phyloP scores from a whole-genome alignment of 768 basidiomycete species.

The Kwoniella pini region DNA sequence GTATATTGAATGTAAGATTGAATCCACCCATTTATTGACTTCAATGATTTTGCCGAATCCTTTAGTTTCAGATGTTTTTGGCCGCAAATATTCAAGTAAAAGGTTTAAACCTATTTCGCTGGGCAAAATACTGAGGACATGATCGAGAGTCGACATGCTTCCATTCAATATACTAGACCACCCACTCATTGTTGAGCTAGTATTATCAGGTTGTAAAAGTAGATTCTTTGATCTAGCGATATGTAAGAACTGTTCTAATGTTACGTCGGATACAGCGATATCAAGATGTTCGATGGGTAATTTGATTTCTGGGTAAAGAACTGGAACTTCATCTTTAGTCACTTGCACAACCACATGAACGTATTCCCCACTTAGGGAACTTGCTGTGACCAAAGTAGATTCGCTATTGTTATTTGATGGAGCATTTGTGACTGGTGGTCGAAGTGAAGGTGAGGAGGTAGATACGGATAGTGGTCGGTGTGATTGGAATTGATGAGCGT shows the following conservation, averaged over 20 bases:
- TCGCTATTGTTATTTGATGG: conserved; percentile 30
- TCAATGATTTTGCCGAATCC: conserved; percentile 63
- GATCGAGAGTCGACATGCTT: conserved; percentile 69
- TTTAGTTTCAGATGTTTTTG: conserved; percentile 58
- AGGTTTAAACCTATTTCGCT: conserved; percentile 69
- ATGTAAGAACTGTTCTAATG: conserved; percentile 72
- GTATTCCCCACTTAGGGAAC: conserved; percentile 87
- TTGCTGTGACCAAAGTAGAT: conserved; percentile 66
- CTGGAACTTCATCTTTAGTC: conserved; percentile 86
- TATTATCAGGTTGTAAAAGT: conserved; percentile 26
- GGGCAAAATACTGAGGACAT: conserved; percentile 69
- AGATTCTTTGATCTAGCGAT: conserved; percentile 64
- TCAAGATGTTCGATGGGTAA: conserved; percentile 74
- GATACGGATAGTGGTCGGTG: conserved; percentile 53
- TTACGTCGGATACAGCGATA: conserved; percentile 80
- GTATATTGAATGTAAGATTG: conserved; percentile 80
- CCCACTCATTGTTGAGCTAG: conserved; percentile 16
- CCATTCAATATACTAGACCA: conserved; percentile 54
- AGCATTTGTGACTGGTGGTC: conserved; percentile 27
- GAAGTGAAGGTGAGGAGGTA: conserved; percentile 48
- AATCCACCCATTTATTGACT: conserved; percentile 79
- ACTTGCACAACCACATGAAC: conserved; percentile 84
- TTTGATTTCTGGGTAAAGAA: conserved; percentile 73
- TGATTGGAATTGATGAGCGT: conserved; percentile 55
- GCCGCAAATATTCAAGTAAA: conserved; percentile 75